Conservation (phyloP, 495 filamentous ascomycete genomes). For the Hypoxylon trugodes region DNA sequence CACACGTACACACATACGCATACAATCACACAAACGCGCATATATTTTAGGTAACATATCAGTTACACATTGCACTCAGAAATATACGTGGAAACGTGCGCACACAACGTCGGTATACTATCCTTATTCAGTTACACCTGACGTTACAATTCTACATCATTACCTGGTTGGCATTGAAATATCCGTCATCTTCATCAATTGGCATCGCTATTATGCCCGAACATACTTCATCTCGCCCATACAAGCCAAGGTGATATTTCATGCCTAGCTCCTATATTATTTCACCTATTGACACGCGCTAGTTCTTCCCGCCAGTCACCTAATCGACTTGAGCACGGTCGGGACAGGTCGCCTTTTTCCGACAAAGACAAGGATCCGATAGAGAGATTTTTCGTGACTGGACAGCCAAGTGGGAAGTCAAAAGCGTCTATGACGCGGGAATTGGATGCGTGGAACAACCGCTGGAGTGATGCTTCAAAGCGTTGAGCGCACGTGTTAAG, state of each 20-base stretch:
- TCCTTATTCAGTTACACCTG: no score
- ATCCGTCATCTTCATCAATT: neutral
- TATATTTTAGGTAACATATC: no score
- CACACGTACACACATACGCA: neutral
- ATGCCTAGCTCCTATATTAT: neutral
- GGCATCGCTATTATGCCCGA: neutral
- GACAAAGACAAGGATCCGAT: neutral
- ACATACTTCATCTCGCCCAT: neutral
- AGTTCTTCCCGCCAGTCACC: slow-evolving; percentile 12
- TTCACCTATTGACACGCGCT: neutral
- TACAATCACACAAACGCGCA: neutral
- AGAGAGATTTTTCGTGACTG: slow-evolving; percentile 27
- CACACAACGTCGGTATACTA: no score
- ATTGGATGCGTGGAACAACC: slow-evolving; percentile 16
- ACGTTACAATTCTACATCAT: no score
- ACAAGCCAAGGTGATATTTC: slow-evolving; percentile 23
- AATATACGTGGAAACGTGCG: neutral
- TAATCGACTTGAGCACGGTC: neutral
- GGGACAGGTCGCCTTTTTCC: neutral
- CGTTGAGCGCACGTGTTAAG: neutral
- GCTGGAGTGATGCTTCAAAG: slow-evolving; percentile 11
- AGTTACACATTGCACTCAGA: no score
- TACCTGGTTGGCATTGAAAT: no score
- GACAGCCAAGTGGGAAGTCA: slow-evolving; percentile 19
- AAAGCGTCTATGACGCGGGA: slow-evolving; percentile 6